phyloP scores from a whole-genome alignment of 2,329 filamentous ascomycete species.

The Ustulina deusta region DNA sequence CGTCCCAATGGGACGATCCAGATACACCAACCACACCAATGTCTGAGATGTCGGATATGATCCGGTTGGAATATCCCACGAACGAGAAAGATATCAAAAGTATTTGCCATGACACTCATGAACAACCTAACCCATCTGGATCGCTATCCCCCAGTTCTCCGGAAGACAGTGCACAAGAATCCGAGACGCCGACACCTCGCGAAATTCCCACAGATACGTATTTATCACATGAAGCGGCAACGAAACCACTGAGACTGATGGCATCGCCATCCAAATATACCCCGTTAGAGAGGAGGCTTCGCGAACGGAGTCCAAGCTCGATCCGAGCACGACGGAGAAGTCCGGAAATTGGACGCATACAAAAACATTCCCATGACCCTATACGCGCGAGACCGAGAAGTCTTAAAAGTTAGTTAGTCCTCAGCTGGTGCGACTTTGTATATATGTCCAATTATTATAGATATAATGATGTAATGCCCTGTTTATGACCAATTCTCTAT shows the following conservation, averaged over 20 bases:
- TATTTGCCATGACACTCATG: slow-evolving; percentile 6
- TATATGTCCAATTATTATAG: slow-evolving; percentile 49
- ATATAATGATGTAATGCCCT: slow-evolving; percentile 38
- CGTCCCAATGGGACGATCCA: slow-evolving; percentile 60
- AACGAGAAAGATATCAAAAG: slow-evolving; percentile 42
- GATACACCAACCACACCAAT: slow-evolving; percentile 60
- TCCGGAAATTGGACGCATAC: slow-evolving; percentile 62
- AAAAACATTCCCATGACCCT: slow-evolving; percentile 59
- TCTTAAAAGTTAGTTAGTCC: slow-evolving; percentile 51
- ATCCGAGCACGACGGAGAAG: slow-evolving; percentile 57
- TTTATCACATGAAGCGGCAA: slow-evolving; percentile 22
- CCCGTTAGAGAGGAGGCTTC: slow-evolving; percentile 42
- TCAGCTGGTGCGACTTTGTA: slow-evolving; percentile 47
- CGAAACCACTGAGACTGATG: slow-evolving; percentile 41
- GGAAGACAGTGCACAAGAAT: slow-evolving; percentile 48
- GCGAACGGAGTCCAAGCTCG: slow-evolving; percentile 53
- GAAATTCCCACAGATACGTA: slow-evolving; percentile 47
- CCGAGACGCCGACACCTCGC: slow-evolving; percentile 59
- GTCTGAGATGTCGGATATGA: slow-evolving; percentile 60
- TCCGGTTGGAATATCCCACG: slow-evolving; percentile 51
- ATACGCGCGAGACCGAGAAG: slow-evolving; percentile 56
- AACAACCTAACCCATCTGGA: slow-evolving; percentile 35
- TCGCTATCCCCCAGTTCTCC: background rate
- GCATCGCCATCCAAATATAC: slow-evolving; percentile 49
- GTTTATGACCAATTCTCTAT: slow-evolving; percentile 16